phyloP scores from a whole-genome alignment of 2,329 filamentous ascomycete genomes.

The Knoxdaviesia proteae region DNA sequence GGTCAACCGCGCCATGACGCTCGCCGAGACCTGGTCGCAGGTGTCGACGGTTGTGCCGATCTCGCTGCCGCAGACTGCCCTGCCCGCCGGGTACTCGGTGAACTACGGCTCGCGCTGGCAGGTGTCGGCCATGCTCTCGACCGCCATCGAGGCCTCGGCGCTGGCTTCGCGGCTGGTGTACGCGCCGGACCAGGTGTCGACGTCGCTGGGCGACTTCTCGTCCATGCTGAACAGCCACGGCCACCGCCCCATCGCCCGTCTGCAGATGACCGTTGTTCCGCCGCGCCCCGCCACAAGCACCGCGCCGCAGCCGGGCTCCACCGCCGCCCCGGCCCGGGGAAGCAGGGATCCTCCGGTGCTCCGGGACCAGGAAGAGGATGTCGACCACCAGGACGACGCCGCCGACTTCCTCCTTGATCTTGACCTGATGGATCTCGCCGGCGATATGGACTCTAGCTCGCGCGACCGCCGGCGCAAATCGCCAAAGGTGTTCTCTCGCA shows the following conservation, averaged over 20 bases:
- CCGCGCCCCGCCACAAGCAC: not conserved
- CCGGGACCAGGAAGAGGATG: not conserved
- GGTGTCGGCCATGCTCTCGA: constrained; percentile 51
- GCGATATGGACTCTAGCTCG: not conserved
- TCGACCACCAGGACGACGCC: constrained; percentile 6
- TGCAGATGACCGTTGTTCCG: constrained; percentile 40
- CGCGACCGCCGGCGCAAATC: not conserved
- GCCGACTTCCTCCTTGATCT: constrained; percentile 9
- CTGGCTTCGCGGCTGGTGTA: constrained; percentile 51
- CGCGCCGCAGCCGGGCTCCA: not conserved
- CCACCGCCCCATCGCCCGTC: constrained; percentile 57
- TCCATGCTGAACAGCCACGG: constrained; percentile 52
- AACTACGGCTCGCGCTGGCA: constrained; percentile 56
- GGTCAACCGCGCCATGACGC: constrained; percentile 52
- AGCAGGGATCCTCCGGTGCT: not conserved
- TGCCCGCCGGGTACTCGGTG: constrained; percentile 36
- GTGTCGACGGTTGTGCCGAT: constrained; percentile 65
- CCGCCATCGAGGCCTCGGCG: constrained; percentile 59
- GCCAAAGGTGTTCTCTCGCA: constrained; percentile 1
- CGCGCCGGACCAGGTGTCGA: constrained; percentile 15
- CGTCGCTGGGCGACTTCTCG: constrained; percentile 39
- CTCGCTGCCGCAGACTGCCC: constrained; percentile 25
- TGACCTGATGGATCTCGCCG: constrained; percentile 5
- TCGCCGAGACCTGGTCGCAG: constrained; percentile 47
- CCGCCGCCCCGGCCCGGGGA: not conserved